Percentiles rank a stretch among this genome's conserved stretches.
Evolutionary conservation across 225 moss, liverwort and hornwort species (phyloP).

Genomic region (Anthoceros angustus): DNA sequence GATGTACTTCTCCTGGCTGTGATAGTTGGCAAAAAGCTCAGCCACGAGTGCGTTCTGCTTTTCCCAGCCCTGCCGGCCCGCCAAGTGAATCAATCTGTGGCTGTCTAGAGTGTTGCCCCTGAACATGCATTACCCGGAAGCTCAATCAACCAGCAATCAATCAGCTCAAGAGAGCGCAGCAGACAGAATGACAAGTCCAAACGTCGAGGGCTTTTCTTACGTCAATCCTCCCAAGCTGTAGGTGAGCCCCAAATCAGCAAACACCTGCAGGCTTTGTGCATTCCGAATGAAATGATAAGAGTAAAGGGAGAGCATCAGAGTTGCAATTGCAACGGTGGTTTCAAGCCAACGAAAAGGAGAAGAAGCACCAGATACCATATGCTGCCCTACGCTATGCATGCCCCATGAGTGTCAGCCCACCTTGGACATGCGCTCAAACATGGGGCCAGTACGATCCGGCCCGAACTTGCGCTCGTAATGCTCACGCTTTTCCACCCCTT

Average conservation of each 20-base stretch:
- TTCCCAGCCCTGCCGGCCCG: slow-evolving; percentile 43
- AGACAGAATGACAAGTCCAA: background rate
- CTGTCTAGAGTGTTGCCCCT: slow-evolving; percentile 52
- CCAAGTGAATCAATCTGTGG: slow-evolving; percentile 53
- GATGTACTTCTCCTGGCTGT: slow-evolving; percentile 58
- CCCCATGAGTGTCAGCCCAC: slow-evolving; percentile 2
- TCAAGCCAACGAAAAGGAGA: background rate
- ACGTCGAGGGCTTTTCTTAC: slow-evolving; percentile 10
- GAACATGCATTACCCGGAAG: slow-evolving; percentile 7
- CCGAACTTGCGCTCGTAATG: slow-evolving; percentile 50
- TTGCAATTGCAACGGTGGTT: background rate
- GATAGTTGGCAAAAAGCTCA: slow-evolving; percentile 61
- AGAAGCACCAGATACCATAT: background rate
- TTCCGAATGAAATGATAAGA: background rate
- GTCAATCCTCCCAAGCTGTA: slow-evolving; percentile 51
- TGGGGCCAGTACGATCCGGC: slow-evolving; percentile 26
- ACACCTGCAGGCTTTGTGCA: slow-evolving; percentile 18
- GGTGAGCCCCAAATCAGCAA: slow-evolving; percentile 37
- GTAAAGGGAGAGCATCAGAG: background rate
- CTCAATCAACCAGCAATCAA: background rate
- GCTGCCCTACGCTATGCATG: background rate
- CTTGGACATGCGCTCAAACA: slow-evolving; percentile 33
- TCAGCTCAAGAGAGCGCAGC: background rate
- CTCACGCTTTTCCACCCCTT: slow-evolving; percentile 43
- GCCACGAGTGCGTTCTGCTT: slow-evolving; percentile 55